A percentile compares a stretch with the other conserved stretches of the same genome.
These are phyloP conservation scores for Botrytis fragariae DNA, from an alignment of 2,329 filamentous ascomycete species.

Conservation along the genomic window DNA sequence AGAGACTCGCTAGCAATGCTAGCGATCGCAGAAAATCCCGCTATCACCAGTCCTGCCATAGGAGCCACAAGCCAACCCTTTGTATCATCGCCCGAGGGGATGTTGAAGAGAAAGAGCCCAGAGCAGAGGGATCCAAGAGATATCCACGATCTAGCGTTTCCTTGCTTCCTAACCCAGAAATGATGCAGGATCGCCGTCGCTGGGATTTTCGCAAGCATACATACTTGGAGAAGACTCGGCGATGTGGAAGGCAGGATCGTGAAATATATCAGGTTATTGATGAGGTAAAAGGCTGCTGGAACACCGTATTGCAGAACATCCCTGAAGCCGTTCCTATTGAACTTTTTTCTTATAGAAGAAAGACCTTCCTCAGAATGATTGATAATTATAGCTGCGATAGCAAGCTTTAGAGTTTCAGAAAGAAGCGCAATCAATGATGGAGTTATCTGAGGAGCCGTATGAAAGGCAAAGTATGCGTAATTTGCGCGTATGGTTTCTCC, in stretches of 20 bases:
- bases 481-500: conserved; percentile 31
- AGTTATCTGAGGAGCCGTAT: conserved; percentile 26
- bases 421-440: conserved; percentile 26
- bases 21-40: conserved; percentile 27
- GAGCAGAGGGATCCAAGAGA: conserved; percentile 27
- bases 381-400: conserved; percentile 24
- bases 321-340: conserved; percentile 16
- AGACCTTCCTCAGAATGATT: conserved; percentile 18
- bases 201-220: conserved; percentile 29
- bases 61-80: conserved; percentile 28
- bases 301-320: conserved; percentile 26
- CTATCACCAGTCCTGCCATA: conserved; percentile 27
- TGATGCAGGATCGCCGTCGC: conserved; percentile 31
- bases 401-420: conserved; percentile 28
- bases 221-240: conserved; percentile 30
- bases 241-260: conserved; percentile 27
- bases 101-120: conserved; percentile 29
- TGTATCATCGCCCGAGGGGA: conserved; percentile 13
- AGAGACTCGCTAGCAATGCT: conserved; percentile 29
- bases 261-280: conserved; percentile 32
- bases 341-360: conserved; percentile 1
- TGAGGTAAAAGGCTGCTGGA: conserved; percentile 28
- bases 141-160: conserved; percentile 26
- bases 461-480: conserved; percentile 31
- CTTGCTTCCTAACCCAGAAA: conserved; percentile 28